Base-by-base conservation (phyloP, 129 eudicot species). In the Ambrosia artemisiifolia region DNA sequence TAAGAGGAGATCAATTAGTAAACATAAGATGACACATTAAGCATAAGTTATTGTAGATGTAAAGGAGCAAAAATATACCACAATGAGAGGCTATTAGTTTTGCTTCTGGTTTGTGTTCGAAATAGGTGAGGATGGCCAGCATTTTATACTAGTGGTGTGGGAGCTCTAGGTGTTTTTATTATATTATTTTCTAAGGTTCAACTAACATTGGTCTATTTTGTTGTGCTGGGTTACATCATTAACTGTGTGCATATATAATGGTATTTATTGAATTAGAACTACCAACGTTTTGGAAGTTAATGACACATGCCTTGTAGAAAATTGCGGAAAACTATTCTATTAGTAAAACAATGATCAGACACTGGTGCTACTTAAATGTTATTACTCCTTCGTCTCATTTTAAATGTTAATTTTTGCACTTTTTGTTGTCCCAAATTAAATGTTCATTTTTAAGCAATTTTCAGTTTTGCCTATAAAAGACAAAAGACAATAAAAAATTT, bases 241-340 rank as follows among this genome's bases (percentile, higher is more conserved):
- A 32, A 16, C 63, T 16, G 20, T 70, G 17, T 36, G 2, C 54
- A 38, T 56, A 7, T 38, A n/a, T n/a, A n/a, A n/a, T 38, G 55
- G 16, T 42, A 42, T 43, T n/a, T 12, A 60, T 43, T 60, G 11
- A 40, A 40, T 2, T 36, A 36, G 43, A 72, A 72, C 76, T 40
- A 72, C 56, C 44, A 42, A 43, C 7, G 32, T 59, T 38, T 72
- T 72, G 76, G 68, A 73, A 3, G 19, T 61, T 46, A 16, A 72
- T 35, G 73, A 49, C 61, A 38, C 19, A 11, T 32, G 14, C 2
- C 5, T 59, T 1, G 3, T 11, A 10, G 1, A 9, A 10, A 56
- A 3, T 56, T 20, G 63, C 35, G 24, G 28, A 9, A 55, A 20
- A 17, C 60, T 6, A 53, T 24, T 24, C 28, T 24, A 24, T 24